Base-by-base conservation (phyloP, 2,329 filamentous ascomycete species). In the Thyridium curvatum region DNA sequence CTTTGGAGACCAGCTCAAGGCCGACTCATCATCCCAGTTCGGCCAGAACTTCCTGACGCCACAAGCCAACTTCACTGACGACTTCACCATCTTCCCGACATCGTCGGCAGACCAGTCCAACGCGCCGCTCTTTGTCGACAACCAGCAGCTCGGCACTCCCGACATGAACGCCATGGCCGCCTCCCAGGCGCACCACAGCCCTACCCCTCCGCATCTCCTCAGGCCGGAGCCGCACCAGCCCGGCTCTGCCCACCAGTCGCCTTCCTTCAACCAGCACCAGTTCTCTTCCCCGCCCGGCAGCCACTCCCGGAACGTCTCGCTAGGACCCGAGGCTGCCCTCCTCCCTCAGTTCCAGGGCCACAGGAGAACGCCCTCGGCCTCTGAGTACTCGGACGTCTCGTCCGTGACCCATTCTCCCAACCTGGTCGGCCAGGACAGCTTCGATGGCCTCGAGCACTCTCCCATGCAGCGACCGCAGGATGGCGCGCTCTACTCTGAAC, bases 321-420 rank as follows among this genome's bases (percentile, higher is more conserved):
- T 80, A 3, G 72, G 72, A 1, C 75, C 75, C 3, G 72, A 77
- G 52, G 70, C 73, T 6, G 75, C 76, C 2, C 58, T 79, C n/a
- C 59, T 76, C 18, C 68, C 66, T 3, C 72, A 77, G 43, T 96
- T 94, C 54, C 83, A 86, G 48, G 72, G 77, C n/a, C 91, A 96
- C 57, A 77, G 89, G 50, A 79, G 90, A 53, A 82, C 79, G 30
- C 86, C 87, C 1, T 96, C 90, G n/a, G 21, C 21, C 21, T 26
- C 21, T 6, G 91, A 96, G 51, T 88, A 84, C 53, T 95, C 89
- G 3, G 91, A 96, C 49, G 82, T 95, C 6, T 95, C 83, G 5
- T 94, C 88, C 14, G 86, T 82, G 13, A 85, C 82, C 17, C 51
- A 53, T 21, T 96, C 91, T 14, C 91, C 91, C 4, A 88, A 87